phyloP scores from a whole-genome alignment of 2,329 filamentous ascomycete species.

The Colletotrichum zoysiae region DNA sequence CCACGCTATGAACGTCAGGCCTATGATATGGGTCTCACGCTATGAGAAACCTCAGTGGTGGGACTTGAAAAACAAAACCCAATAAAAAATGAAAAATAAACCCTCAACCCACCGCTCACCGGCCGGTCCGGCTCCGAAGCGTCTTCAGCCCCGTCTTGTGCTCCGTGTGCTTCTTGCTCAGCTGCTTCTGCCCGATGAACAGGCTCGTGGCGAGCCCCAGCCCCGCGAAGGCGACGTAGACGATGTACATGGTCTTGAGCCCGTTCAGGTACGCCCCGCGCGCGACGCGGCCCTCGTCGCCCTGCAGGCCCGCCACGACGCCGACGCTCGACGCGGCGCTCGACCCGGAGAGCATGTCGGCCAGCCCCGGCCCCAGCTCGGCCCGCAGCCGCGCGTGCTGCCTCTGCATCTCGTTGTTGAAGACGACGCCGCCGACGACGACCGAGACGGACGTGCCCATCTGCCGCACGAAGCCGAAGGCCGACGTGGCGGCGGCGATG shows the following conservation, averaged over 20 bases:
- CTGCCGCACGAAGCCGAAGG: slow-evolving; percentile 71
- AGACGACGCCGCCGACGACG: slow-evolving; percentile 63
- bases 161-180: slow-evolving; percentile 68
- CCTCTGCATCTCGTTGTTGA: slow-evolving; percentile 56
- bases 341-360: slow-evolving; percentile 66
- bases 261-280: slow-evolving; percentile 62
- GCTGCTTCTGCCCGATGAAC: slow-evolving; percentile 61
- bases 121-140: slow-evolving; percentile 46
- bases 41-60: too few relatives aligned
- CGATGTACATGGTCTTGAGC: slow-evolving; percentile 68
- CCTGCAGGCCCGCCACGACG: slow-evolving; percentile 65
- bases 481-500: slow-evolving; percentile 72
- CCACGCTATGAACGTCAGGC: slow-evolving; percentile 4
- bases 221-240: slow-evolving; percentile 64
- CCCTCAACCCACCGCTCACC: not conserved
- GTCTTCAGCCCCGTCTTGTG: slow-evolving; percentile 69
- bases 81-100: not conserved
- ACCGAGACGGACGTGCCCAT: slow-evolving; percentile 69
- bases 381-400: slow-evolving; percentile 58
- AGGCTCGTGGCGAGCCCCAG: slow-evolving; percentile 61
- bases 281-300: slow-evolving; percentile 57
- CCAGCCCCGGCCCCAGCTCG: slow-evolving; percentile 64
- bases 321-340: slow-evolving; percentile 73
- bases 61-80: too few relatives aligned
- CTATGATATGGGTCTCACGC: not conserved